Evolutionary conservation across 2,329 filamentous ascomycete genomes (phyloP).

Genomic region (Peltaster fructicola): DNA sequence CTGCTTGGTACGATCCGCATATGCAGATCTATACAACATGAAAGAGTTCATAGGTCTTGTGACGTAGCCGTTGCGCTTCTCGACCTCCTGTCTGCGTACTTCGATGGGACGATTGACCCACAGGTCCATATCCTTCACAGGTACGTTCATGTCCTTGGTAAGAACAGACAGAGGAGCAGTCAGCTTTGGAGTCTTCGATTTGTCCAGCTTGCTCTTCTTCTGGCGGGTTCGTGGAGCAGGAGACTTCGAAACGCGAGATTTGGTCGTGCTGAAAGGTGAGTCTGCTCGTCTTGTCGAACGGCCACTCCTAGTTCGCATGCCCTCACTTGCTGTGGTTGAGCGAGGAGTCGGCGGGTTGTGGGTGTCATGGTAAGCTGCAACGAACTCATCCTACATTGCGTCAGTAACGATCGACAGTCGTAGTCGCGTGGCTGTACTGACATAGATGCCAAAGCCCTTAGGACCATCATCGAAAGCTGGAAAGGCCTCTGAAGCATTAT

Average conservation of each 20-base stretch:
- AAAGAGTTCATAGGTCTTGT: slow-evolving; percentile 95
- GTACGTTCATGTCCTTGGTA: slow-evolving; percentile 44
- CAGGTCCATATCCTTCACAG: slow-evolving; percentile 58
- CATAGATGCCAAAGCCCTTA: slow-evolving; percentile 16
- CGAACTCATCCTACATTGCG: slow-evolving; percentile 11
- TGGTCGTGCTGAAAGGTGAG: slow-evolving; percentile 19
- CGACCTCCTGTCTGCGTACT: slow-evolving; percentile 48
- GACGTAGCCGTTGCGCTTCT: slow-evolving; percentile 57
- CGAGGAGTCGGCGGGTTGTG: slow-evolving; percentile 26
- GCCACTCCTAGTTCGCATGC: slow-evolving; percentile 23
- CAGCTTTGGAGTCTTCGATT: slow-evolving; percentile 36
- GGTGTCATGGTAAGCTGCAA: slow-evolving; percentile 10
- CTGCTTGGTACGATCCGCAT: slow-evolving; percentile 68
- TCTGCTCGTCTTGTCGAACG: slow-evolving; percentile 18
- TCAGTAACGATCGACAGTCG: slow-evolving; percentile 7
- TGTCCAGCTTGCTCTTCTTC: slow-evolving; percentile 27
- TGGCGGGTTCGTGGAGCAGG: slow-evolving; percentile 23
- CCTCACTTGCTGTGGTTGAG: slow-evolving; percentile 24
- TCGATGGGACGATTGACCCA: slow-evolving; percentile 60
- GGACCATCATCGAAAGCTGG: slow-evolving; percentile 16
- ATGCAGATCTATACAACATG: slow-evolving; percentile 91
- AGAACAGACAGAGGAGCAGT: slow-evolving; percentile 53
- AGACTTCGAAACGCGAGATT: slow-evolving; percentile 17
- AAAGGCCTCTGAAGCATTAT: slow-evolving; percentile 23
- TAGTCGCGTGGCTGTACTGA: slow-evolving; percentile 8